Percentiles rank a stretch among this genome's conserved stretches.
phyloP scores from a whole-genome alignment of 345 rosid genomes.

The Lenwebbia sp. region DNA sequence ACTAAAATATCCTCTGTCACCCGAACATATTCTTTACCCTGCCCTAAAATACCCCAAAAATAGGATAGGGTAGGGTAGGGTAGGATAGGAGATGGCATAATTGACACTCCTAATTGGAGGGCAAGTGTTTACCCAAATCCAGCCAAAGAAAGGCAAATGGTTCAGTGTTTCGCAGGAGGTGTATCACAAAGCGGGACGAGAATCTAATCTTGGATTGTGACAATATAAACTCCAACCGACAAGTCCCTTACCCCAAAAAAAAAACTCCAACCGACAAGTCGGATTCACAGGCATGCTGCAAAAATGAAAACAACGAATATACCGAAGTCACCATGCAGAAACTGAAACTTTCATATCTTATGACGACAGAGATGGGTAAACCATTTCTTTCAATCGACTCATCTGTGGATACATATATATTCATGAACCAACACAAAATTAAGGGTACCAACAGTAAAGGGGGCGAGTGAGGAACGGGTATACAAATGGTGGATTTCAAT shows the following conservation, averaged over 20 bases:
- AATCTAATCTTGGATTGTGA: neutral
- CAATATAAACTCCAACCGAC: neutral
- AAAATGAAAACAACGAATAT: neutral
- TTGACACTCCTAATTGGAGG: no score
- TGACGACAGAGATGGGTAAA: neutral
- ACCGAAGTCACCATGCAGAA: neutral
- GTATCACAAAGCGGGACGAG: neutral
- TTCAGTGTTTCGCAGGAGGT: neutral
- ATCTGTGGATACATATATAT: neutral
- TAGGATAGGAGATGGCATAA: no score
- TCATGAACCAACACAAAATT: neutral
- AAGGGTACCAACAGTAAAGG: neutral
- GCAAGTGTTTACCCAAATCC: neutral
- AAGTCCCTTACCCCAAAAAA: no score
- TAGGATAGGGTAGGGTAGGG: no score
- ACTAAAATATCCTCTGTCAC: no score
- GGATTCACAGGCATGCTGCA: neutral
- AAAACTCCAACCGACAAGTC: neutral
- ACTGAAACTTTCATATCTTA: neutral
- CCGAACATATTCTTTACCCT: no score
- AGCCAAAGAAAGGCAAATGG: neutral
- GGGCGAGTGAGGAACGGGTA: neutral
- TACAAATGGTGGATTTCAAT: neutral
- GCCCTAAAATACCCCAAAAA: no score
- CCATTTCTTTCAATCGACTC: neutral